Base-by-base conservation (phyloP, 2,329 filamentous ascomycete genomes). In the Chaetomiaceae sp. region DNA sequence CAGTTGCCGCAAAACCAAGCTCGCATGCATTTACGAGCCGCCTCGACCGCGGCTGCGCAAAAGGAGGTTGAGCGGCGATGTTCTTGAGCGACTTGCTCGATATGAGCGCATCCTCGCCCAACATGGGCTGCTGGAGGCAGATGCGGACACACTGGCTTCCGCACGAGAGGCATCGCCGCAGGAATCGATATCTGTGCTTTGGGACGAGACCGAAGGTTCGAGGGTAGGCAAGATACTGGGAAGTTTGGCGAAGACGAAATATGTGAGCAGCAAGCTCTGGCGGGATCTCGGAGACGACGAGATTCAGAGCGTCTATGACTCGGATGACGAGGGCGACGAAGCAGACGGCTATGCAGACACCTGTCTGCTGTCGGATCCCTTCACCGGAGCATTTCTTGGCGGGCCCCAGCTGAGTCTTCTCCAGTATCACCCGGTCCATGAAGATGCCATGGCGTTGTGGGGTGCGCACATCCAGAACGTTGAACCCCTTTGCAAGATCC, bases 401-500 rank as follows among this genome's bases (percentile, higher is more conserved):
- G 3, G 11, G 10, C 27, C 36, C 1, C 25, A 11, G 9, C 16
- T 30, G 5, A 21, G 9, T 13, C 46, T 48, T 18, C 13, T 16
- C 6, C 36, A 23, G 14, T 25, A 48, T 9, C 37, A 33, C 36
- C 36, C 46, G 5, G 11, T 36, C 2, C 46, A 8, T 13, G 4
- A 29, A 6, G 18, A 41, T 4, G 46, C 27, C 25, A 16, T 30
- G 25, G 4, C 33, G 11, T 13, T 48, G 7, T 48, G 46, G 46
- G 29, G 14, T 10, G 33, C 34, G 2, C n/a, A 48, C 27, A 18
- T 16, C 36, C 25, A 40, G 3, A 38, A 30, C 3, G 36, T 41
- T 21, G 46, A 48, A 13, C 36, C 46, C 14, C 46, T 48, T 5
- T 30, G 16, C 46, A 48, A 41, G 18, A 48, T 41, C 16, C 27